phyloP scores from a whole-genome alignment of 2,329 filamentous ascomycete species.

The Mollisiaceae sp. region DNA sequence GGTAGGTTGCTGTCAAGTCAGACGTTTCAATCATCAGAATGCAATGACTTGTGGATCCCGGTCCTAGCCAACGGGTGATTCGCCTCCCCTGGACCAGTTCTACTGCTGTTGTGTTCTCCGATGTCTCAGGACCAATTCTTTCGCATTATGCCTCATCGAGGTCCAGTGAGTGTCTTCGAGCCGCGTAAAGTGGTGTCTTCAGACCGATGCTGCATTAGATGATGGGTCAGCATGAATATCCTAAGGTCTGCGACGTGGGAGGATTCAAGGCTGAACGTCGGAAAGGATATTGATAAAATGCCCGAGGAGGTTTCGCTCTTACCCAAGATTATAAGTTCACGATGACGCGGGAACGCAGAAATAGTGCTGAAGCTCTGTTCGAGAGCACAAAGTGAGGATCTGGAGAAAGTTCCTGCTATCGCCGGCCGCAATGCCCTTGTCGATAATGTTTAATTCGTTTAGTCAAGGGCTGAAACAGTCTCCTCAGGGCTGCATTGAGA shows the following conservation, averaged over 20 bases:
- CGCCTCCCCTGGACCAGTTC: slow-evolving; percentile 32
- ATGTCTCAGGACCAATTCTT: slow-evolving; percentile 35
- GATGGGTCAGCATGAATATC: slow-evolving; percentile 35
- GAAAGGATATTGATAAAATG: slow-evolving; percentile 10
- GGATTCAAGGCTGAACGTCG: slow-evolving; percentile 18
- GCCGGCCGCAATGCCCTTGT: slow-evolving; percentile 23
- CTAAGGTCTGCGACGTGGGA: slow-evolving; percentile 33
- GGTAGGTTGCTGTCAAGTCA: slow-evolving; percentile 22
- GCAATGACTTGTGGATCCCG: slow-evolving; percentile 24
- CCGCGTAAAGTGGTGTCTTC: slow-evolving; percentile 16
- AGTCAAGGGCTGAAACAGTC: slow-evolving; percentile 34
- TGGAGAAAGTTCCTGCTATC: slow-evolving; percentile 35
- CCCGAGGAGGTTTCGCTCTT: slow-evolving; percentile 21
- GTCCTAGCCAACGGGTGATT: slow-evolving; percentile 27
- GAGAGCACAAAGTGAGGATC: slow-evolving; percentile 13
- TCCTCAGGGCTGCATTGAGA: slow-evolving; percentile 23
- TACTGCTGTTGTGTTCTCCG: slow-evolving; percentile 35
- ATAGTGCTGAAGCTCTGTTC: slow-evolving; percentile 2
- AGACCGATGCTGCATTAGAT: slow-evolving; percentile 28
- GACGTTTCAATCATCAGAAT: slow-evolving; percentile 30
- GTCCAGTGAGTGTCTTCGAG: slow-evolving; percentile 21
- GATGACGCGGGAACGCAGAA: not conserved
- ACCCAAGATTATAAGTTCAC: slow-evolving; percentile 25
- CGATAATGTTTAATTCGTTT: slow-evolving; percentile 24
- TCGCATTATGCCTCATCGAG: slow-evolving; percentile 39